Evolutionary conservation across 208 protist genomes (phyloP).

Genomic region (Leishmania tropica): DNA sequence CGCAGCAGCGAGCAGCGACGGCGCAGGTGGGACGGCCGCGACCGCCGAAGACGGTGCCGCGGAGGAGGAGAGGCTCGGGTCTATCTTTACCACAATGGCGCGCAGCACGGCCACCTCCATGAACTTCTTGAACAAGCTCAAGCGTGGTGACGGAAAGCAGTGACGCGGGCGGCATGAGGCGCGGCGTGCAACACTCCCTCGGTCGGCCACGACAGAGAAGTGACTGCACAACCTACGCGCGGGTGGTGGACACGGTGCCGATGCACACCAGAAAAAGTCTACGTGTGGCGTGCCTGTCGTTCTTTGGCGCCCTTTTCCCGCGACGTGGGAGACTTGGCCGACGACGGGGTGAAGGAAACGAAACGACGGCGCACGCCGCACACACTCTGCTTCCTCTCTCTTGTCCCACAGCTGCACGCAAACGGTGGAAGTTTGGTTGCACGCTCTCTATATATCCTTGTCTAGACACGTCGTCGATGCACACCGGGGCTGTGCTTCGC

Average conservation of each 20-base stretch:
- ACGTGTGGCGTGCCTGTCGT: too few species aligned
- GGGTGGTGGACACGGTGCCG: neutral
- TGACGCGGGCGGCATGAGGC: neutral
- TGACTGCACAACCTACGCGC: neutral
- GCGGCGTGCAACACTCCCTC: neutral
- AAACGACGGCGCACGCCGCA: neutral
- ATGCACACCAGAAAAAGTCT: neutral
- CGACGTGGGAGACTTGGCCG: neutral
- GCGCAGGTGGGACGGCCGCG: neutral
- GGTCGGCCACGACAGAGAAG: neutral
- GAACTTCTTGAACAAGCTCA: conserved; percentile 76
- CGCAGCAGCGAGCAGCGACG: neutral
- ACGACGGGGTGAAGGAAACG: neutral
- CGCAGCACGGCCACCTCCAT: conserved; percentile 68
- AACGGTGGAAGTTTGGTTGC: too few species aligned
- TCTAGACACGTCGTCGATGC: neutral
- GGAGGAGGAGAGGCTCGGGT: conserved; percentile 53
- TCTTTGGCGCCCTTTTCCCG: neutral
- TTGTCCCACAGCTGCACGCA: neutral
- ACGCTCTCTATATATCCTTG: neutral
- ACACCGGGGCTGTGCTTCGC: neutral
- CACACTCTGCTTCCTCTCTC: neutral
- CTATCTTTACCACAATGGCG: conserved; percentile 60
- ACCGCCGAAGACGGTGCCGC: conserved; percentile 3
- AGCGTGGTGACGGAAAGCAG: conserved; percentile 41